These are phyloP conservation scores for Penicillium sp. DNA, from an alignment of 2,329 filamentous ascomycete species.

Conservation along the genomic window DNA sequence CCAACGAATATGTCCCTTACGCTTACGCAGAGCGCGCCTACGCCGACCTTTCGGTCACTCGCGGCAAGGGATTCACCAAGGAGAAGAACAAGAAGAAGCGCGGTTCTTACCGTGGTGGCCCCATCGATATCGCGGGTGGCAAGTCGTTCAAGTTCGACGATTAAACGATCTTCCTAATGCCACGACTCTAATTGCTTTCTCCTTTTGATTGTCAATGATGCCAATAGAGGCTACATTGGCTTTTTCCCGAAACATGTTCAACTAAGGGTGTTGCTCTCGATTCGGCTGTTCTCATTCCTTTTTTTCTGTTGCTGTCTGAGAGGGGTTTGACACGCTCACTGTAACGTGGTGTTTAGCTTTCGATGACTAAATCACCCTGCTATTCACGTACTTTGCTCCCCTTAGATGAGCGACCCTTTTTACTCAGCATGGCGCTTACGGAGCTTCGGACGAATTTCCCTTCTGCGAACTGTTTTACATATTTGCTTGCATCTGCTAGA, in stretches of 20 bases:
- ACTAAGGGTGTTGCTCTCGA: background rate
- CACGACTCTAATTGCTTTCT: background rate
- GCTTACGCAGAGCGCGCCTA: constrained; percentile 89
- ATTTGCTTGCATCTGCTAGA: constrained; percentile 19
- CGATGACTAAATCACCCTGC: background rate
- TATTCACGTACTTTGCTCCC: background rate
- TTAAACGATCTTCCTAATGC: constrained; percentile 52
- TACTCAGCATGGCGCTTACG: constrained; percentile 41
- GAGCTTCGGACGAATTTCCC: constrained; percentile 31
- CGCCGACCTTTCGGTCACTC: constrained; percentile 85
- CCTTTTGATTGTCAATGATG: constrained; percentile 18
- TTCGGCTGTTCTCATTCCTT: background rate
- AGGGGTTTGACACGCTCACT: constrained; percentile 2
- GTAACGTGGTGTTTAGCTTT: background rate
- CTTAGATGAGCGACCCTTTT: constrained; percentile 15
- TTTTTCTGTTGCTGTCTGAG: constrained; percentile 1
- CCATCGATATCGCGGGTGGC: constrained; percentile 80
- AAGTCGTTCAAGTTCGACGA: constrained; percentile 96
- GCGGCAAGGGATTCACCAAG: constrained; percentile 97
- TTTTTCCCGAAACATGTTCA: background rate
- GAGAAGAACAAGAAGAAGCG: constrained; percentile 99
- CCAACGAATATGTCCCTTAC: constrained; percentile 82
- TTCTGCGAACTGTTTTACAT: constrained; percentile 13
- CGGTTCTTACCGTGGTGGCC: constrained; percentile 86
- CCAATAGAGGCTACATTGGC: constrained; percentile 11